Evolutionary conservation across 2,329 filamentous ascomycete species (phyloP).

Genomic region (Fusarium coffeatum): DNA sequence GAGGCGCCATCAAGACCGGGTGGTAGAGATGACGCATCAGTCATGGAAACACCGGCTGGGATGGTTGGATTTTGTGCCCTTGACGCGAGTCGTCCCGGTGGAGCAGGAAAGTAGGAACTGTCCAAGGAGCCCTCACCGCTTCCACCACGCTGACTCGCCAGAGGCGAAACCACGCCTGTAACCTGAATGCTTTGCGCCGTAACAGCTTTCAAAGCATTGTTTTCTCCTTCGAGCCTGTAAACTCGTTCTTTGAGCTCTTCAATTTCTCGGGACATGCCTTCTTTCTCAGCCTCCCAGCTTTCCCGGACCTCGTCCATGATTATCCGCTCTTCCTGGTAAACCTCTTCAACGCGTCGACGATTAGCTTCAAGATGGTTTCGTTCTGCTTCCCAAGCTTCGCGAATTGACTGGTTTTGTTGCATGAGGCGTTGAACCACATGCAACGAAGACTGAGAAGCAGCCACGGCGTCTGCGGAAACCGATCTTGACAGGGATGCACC

Average conservation of each 20-base stretch:
- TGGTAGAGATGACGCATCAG: constrained; percentile 46
- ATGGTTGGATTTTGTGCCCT: constrained; percentile 32
- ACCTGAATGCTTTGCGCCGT: constrained; percentile 47
- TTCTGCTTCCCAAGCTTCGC: constrained; percentile 66
- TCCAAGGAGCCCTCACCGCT: constrained; percentile 43
- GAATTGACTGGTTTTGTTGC: constrained; percentile 57
- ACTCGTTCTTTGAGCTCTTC: constrained; percentile 56
- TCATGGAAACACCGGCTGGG: constrained; percentile 33
- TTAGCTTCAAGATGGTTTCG: constrained; percentile 65
- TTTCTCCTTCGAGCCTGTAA: constrained; percentile 53
- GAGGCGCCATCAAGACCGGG: constrained; percentile 52
- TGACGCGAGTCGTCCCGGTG: constrained; percentile 33
- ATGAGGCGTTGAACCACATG: constrained; percentile 56
- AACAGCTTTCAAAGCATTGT: constrained; percentile 49
- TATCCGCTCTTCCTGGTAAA: constrained; percentile 65
- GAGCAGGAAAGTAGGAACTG: constrained; percentile 40
- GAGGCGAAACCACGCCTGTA: constrained; percentile 49
- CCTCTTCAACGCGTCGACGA: constrained; percentile 64
- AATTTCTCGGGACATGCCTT: constrained; percentile 55
- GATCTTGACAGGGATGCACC: constrained; percentile 46
- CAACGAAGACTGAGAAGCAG: constrained; percentile 48
- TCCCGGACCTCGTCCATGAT: constrained; percentile 65
- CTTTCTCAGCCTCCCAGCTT: constrained; percentile 60
- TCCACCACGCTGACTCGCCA: constrained; percentile 44
- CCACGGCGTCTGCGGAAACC: constrained; percentile 48